Base-by-base conservation (phyloP, 495 filamentous ascomycete genomes). In the Lasiosphaeria ovina region DNA sequence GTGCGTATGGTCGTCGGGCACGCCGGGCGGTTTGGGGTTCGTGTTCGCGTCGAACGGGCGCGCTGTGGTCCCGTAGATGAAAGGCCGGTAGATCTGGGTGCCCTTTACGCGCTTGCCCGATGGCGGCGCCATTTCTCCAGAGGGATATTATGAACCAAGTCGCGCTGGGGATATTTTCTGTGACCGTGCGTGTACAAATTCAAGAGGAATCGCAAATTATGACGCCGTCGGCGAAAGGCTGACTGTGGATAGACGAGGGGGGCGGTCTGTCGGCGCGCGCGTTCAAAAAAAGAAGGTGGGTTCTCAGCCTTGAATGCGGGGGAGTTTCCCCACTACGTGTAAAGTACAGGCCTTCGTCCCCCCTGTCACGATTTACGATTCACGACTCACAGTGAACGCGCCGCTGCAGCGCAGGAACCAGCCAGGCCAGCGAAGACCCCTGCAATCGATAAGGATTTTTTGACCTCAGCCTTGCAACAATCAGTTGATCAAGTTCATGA, bases 1-100 rank as follows among this genome's bases (percentile, higher is more conserved):
- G 76, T 97, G 95, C 35, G 93, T 98, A 79, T 98, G 94, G 75
- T 96, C 92, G 50, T 86, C 67, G 36, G 92, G 88, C 62, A 87
- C 82, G 62, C 84, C 82, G 59, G 81, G 74, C 7, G 89, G 87
- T 42, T 81, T 80, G n/a, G 77, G 78, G 68, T 83, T 81, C 50
- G 76, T 73, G 52, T 73, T 76, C 45, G 76, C 74, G 70, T 90
- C 85, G 75, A 92, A 90, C n/a, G 80, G 85, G 57, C 78, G 81
- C 34, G 91, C 90, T 60, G 87, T 87, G 59, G 86, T 90, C 71
- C 91, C 91, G 76, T 90, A 92, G 61, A 93, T 83, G 73, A 94
- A 93, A 44, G 89, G 89, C 5, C 91, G 84, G 72, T 81, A 87
- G 55, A 92, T 80, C 57, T 89, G 89, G 58, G 88, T 79, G 62